phyloP scores from a whole-genome alignment of 148 eudicot genomes.

The Silene conica region DNA sequence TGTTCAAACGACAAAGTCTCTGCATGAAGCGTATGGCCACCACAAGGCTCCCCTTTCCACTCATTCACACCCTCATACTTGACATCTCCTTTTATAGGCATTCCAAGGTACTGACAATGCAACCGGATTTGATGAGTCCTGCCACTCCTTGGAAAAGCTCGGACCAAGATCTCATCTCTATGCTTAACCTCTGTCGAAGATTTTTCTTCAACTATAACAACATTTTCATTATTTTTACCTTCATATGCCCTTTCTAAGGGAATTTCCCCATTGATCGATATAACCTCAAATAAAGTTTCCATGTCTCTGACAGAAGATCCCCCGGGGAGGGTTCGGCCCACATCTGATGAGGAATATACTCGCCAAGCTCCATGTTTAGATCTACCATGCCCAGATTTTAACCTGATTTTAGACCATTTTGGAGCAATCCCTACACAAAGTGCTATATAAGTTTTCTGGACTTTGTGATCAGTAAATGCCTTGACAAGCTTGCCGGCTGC shows the following conservation, averaged over 20 bases:
- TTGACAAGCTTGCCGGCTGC: slow-evolving; percentile 86
- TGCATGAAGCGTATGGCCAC: slow-evolving; percentile 82
- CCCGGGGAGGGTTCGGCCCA: slow-evolving; percentile 70
- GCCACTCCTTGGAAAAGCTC: slow-evolving; percentile 86
- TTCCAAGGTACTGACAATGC: slow-evolving; percentile 92
- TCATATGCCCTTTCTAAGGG: slow-evolving; percentile 25
- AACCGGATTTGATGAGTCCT: slow-evolving; percentile 96
- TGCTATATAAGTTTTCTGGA: slow-evolving; percentile 75
- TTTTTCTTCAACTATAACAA: slow-evolving; percentile 55
- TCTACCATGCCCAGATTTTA: slow-evolving; percentile 92
- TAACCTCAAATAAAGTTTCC: slow-evolving; percentile 71
- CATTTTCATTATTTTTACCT: slow-evolving; percentile 17
- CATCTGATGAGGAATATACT: slow-evolving; percentile 78
- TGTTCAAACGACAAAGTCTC: slow-evolving; percentile 81
- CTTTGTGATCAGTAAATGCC: slow-evolving; percentile 85
- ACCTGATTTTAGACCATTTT: slow-evolving; percentile 48
- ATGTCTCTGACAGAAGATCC: slow-evolving; percentile 76
- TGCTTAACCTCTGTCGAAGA: slow-evolving; percentile 29
- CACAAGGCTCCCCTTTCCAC: slow-evolving; percentile 67
- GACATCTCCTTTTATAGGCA: slow-evolving; percentile 86
- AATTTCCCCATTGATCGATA: slow-evolving; percentile 51
- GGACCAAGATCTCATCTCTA: slow-evolving; percentile 62
- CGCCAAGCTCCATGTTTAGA: slow-evolving; percentile 97
- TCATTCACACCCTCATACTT: slow-evolving; percentile 83
- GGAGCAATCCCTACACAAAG: slow-evolving; percentile 64